These are phyloP conservation scores for Apiospora pterosperma DNA, from an alignment of 2,329 filamentous ascomycete genomes.

Conservation along the genomic window DNA sequence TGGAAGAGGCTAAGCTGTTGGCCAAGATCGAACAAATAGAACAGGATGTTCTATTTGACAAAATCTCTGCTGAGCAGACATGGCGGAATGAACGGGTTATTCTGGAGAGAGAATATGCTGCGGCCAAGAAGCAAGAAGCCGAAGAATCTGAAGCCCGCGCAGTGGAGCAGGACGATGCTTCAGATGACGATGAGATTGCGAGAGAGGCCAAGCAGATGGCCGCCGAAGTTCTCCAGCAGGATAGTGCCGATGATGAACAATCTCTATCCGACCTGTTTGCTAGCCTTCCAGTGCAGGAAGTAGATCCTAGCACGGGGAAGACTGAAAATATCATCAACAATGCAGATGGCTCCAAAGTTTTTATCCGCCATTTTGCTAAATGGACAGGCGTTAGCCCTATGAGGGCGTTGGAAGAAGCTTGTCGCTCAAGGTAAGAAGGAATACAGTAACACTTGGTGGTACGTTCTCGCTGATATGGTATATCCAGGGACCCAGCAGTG, in stretches of 20 bases:
- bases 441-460: not conserved
- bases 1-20: slow-evolving; percentile 61
- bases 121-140: slow-evolving; percentile 39
- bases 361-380: slow-evolving; percentile 80
- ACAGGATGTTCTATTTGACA: slow-evolving; percentile 73
- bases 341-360: slow-evolving; percentile 51
- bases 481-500: slow-evolving; percentile 62
- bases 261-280: slow-evolving; percentile 55
- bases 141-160: slow-evolving; percentile 32
- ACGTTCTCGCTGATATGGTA: not conserved
- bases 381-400: slow-evolving; percentile 73
- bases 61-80: slow-evolving; percentile 57
- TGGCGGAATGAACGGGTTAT: slow-evolving; percentile 60
- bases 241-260: slow-evolving; percentile 51
- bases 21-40: slow-evolving; percentile 76
- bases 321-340: slow-evolving; percentile 52
- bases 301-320: slow-evolving; percentile 57
- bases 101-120: slow-evolving; percentile 59
- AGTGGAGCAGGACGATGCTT: slow-evolving; percentile 25
- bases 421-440: slow-evolving; percentile 63
- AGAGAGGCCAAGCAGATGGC: slow-evolving; percentile 57
- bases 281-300: slow-evolving; percentile 57
- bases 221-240: slow-evolving; percentile 52
- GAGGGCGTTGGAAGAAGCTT: slow-evolving; percentile 80
- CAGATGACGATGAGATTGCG: slow-evolving; percentile 44